Percentiles rank a stretch among this genome's conserved stretches.
phyloP scores from a whole-genome alignment of 768 basidiomycete genomes.

The Leccinum truebloodii region DNA sequence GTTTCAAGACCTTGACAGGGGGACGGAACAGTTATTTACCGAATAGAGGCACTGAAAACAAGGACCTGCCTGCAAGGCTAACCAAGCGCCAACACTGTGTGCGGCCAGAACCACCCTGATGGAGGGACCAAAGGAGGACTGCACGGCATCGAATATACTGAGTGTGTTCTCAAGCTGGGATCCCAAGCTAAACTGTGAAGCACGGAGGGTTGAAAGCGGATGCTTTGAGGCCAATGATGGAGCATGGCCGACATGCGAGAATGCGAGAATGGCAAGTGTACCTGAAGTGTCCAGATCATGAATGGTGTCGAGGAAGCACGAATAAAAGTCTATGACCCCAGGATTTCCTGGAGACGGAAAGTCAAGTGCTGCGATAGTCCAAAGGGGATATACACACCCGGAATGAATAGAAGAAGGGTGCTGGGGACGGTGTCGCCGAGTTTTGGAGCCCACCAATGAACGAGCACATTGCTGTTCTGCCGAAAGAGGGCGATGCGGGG shows the following conservation, averaged over 20 bases:
- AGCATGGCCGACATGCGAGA: conserved; percentile 67
- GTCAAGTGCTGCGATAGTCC: neutral
- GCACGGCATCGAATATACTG: conserved; percentile 51
- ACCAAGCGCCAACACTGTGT: conserved; percentile 77
- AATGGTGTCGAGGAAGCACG: conserved; percentile 58
- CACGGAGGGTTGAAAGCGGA: conserved; percentile 9
- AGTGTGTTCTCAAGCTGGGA: conserved; percentile 57
- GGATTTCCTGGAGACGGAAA: conserved; percentile 43
- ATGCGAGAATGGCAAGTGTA: conserved; percentile 54
- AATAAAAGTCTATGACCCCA: conserved; percentile 68
- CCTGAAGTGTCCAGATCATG: conserved; percentile 36
- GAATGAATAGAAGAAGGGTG: conserved; percentile 49
- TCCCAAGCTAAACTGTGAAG: conserved; percentile 37
- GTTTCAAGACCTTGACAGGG: conserved; percentile 49
- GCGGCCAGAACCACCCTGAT: conserved; percentile 51
- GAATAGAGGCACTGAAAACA: neutral
- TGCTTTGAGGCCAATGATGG: conserved; percentile 31
- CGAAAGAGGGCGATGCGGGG: conserved; percentile 11
- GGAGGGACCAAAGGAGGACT: conserved; percentile 30
- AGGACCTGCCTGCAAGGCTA: conserved; percentile 53
- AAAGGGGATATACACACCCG: conserved; percentile 34
- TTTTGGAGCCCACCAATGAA: conserved; percentile 53
- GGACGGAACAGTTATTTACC: neutral
- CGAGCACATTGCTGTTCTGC: conserved; percentile 34
- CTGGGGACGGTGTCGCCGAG: conserved; percentile 19